Conservation (phyloP, 116 monocot species). For the Phalaenopsis hybrid region DNA sequence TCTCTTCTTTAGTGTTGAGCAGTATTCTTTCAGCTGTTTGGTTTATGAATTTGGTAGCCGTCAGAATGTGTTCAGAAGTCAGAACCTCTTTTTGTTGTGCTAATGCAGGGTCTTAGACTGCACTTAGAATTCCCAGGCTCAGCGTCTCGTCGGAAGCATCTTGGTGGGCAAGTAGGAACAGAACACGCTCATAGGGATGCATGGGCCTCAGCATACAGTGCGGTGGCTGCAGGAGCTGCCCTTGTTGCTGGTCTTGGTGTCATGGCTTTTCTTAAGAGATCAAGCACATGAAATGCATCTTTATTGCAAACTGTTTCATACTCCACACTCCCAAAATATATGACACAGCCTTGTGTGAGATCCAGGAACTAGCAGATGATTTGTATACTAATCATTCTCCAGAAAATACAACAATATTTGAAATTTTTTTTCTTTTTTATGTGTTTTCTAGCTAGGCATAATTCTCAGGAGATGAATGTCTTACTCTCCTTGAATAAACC, state of each 20-base stretch:
- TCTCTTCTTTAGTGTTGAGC: not conserved
- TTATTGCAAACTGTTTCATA: no score
- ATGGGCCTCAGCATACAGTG: constrained; percentile 82
- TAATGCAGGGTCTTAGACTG: constrained; percentile 62
- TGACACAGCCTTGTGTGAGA: not conserved
- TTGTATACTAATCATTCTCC: not conserved
- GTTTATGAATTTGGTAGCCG: not conserved
- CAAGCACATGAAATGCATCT: constrained; percentile 18
- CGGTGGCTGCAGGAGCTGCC: constrained; percentile 86
- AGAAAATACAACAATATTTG: not conserved
- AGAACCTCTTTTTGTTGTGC: not conserved
- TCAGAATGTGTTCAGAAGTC: not conserved
- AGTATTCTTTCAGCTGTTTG: not conserved
- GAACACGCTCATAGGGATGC: constrained; percentile 60
- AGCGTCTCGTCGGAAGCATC: constrained; percentile 16
- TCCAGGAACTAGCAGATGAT: not conserved
- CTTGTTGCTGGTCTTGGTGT: constrained; percentile 81
- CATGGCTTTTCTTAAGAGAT: constrained; percentile 78
- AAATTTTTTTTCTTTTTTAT: not conserved
- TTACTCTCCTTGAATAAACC: not conserved
- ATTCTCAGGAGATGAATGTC: not conserved
- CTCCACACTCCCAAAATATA: not conserved
- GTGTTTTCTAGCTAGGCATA: not conserved
- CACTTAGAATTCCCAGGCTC: constrained; percentile 56
- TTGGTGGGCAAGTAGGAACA: constrained; percentile 18